phyloP scores from a whole-genome alignment of 805 yeast species.

The Starmerella stigmatis region DNA sequence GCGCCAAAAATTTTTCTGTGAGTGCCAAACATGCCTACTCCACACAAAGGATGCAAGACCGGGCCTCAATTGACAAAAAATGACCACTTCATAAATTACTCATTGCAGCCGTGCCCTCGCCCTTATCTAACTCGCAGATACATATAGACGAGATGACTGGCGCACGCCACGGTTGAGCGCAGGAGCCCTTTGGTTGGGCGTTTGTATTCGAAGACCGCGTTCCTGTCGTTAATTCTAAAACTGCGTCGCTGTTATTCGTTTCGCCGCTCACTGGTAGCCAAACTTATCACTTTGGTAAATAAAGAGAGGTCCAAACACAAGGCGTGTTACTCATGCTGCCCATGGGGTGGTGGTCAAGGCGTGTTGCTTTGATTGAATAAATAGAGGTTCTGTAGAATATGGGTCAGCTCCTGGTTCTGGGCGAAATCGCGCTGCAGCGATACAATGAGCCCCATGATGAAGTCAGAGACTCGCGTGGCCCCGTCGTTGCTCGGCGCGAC shows the following conservation, averaged over 20 bases:
- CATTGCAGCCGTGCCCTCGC: constrained; percentile 4
- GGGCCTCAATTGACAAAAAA: neutral
- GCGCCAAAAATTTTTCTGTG: neutral
- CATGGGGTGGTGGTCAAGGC: too few species aligned
- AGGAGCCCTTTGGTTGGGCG: too few species aligned
- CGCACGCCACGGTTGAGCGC: too few species aligned
- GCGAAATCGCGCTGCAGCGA: constrained; percentile 16
- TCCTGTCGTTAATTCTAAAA: too few species aligned
- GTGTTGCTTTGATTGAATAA: neutral
- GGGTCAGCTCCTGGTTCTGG: constrained; percentile 12
- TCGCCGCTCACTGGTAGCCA: too few species aligned
- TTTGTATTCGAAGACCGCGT: too few species aligned
- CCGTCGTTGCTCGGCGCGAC: neutral
- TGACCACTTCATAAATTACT: neutral
- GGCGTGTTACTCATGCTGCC: too few species aligned
- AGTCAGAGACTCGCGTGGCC: constrained; percentile 14
- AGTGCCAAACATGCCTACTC: neutral
- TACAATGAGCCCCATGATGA: constrained; percentile 14
- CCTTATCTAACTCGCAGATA: neutral
- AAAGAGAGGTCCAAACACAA: too few species aligned
- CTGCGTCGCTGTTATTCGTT: too few species aligned
- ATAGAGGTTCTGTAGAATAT: constrained; percentile 17
- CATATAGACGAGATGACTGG: neutral
- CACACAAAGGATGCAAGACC: too few species aligned
- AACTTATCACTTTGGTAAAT: too few species aligned